Conservation (phyloP, 2,329 filamentous ascomycete genomes). For the Phaeophleospora eucalypticola region DNA sequence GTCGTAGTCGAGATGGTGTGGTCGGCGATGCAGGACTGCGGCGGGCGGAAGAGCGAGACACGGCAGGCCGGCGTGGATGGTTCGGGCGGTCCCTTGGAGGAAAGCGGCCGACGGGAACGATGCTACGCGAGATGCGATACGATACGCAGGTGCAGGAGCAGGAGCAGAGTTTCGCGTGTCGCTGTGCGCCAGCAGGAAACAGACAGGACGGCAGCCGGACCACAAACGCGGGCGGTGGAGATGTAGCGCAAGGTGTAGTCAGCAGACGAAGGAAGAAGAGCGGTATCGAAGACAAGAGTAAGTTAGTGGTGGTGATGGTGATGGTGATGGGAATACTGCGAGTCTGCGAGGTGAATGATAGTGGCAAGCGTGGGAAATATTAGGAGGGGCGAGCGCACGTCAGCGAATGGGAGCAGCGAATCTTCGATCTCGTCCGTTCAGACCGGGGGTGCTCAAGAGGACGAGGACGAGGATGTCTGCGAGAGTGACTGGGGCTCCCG, state of each 20-base stretch:
- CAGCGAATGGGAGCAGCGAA: slow-evolving; percentile 1
- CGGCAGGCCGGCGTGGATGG: not conserved
- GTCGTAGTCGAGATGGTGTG: no score
- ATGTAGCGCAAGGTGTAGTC: slow-evolving; percentile 3
- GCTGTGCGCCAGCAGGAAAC: no score
- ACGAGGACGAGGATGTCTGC: slow-evolving; percentile 3
- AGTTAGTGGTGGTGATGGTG: no score
- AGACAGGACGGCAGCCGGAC: not conserved
- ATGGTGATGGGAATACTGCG: no score
- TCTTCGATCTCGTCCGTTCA: not conserved
- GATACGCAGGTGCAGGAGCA: slow-evolving; percentile 1
- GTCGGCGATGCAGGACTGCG: no score
- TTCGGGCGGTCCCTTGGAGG: not conserved
- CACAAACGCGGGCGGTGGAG: not conserved
- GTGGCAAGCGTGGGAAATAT: no score
- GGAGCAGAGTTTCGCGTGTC: not conserved
- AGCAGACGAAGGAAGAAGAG: no score
- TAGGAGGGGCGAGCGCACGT: slow-evolving; percentile 1
- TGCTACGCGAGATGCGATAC: no score
- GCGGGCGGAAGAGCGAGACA: slow-evolving; percentile 1
- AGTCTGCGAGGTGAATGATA: no score
- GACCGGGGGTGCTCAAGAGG: not conserved
- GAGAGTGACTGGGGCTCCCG: no score
- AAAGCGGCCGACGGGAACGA: not conserved
- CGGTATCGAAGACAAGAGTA: no score